Conservation (phyloP, 257 asterid genomes). For the Solanum sejunctum region DNA sequence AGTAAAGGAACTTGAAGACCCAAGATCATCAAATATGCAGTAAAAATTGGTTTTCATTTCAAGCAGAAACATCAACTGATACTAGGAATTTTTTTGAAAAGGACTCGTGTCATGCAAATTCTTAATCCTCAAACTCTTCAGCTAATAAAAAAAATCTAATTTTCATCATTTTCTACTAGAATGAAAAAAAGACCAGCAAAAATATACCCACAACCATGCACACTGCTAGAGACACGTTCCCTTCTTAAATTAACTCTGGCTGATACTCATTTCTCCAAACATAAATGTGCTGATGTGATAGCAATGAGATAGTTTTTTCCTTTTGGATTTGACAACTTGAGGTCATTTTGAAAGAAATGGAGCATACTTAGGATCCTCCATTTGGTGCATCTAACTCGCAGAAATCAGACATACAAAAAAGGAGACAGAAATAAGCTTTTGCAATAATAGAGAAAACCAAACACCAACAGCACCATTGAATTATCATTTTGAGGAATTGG, state of each 20-base stretch:
- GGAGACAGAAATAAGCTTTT: background rate
- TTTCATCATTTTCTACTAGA: background rate
- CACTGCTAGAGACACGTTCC: background rate
- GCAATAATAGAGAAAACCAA: background rate
- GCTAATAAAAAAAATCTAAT: background rate
- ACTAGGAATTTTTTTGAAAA: background rate
- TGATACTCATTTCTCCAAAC: background rate
- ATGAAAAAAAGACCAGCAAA: background rate
- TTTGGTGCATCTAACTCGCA: background rate
- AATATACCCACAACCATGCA: background rate
- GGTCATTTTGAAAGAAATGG: background rate
- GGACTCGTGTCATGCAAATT: background rate
- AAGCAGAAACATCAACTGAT: background rate
- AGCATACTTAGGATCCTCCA: background rate
- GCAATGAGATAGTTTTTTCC: background rate
- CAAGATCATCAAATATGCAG: background rate
- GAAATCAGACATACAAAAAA: background rate
- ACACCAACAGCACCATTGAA: background rate
- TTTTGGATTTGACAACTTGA: background rate
- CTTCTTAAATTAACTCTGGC: background rate
- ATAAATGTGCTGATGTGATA: background rate
- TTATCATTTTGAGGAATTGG: background rate
- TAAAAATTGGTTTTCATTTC: background rate
- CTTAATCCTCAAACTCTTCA: background rate
- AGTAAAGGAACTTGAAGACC: background rate